phyloP scores from a whole-genome alignment of 441 rosid species.

The Arabidopsis hybrid region DNA sequence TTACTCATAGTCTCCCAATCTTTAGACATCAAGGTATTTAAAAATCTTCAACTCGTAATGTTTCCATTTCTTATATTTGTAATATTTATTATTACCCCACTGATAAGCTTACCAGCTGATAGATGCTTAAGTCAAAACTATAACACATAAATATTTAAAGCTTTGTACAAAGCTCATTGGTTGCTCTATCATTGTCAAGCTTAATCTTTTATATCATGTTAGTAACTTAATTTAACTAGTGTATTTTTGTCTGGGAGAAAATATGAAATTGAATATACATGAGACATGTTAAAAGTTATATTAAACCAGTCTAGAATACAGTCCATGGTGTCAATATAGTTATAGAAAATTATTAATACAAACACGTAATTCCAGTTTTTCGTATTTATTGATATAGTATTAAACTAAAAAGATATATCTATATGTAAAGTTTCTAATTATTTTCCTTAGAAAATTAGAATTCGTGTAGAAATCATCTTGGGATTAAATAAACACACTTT shows the following conservation, averaged over 20 bases:
- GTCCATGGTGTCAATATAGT: background rate
- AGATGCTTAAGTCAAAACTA: slow-evolving; percentile 9
- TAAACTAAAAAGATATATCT: slow-evolving; percentile 1
- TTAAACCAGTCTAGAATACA: background rate
- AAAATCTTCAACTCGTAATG: background rate
- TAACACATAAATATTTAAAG: background rate
- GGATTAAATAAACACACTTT: slow-evolving; percentile 5
- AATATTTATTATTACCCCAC: background rate
- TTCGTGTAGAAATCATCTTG: background rate
- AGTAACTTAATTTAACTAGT: slow-evolving; percentile 6
- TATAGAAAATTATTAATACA: background rate
- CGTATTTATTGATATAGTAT: background rate
- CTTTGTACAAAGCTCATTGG: background rate
- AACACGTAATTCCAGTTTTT: background rate
- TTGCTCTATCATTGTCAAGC: slow-evolving; percentile 4
- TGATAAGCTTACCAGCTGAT: slow-evolving; percentile 14
- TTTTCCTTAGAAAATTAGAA: background rate
- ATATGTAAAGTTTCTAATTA: background rate
- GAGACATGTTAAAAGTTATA: background rate
- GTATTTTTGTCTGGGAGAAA: background rate
- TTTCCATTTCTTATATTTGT: background rate
- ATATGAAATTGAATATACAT: background rate
- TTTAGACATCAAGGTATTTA: background rate
- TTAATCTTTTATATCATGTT: background rate
- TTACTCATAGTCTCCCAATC: background rate